Evolutionary conservation across 2,329 filamentous ascomycete species (phyloP), one percentile per base, ranked within the genome.

Genomic region (Scedosporium minutisporum): DNA sequence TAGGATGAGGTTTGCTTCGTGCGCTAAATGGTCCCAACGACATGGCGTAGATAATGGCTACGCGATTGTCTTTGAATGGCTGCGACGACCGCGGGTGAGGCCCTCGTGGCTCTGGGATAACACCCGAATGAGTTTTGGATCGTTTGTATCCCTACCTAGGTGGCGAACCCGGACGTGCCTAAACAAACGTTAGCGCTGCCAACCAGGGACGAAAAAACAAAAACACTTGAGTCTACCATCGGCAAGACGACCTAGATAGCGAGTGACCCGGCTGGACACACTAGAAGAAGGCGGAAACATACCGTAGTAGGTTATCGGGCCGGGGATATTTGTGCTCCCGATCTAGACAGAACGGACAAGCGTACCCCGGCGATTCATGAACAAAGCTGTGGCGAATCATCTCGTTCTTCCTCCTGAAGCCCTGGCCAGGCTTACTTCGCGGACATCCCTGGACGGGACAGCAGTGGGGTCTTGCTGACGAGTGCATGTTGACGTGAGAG

Each of bases 101-200:
- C n/a, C 93, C 73, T 96, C 90, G 2, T 90, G 87, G 60, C 93
- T 82, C 72, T 96, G 92, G 1, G 91, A 83, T 44, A 97, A 83
- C 1, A 97, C 93, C 58, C 93, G 88, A 60, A 92, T 83, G 48
- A 97, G 77, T 62, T 81, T 75, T 0, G 89, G 86, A 69, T 97
- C 93, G 68, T 97, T 92, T 73, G 92, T 93, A 71, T 90, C 87
- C 73, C 91, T 95, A 70, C 97, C 93, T 46, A 87, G 78, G 72
- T 97, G 95, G 72, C 97, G 93, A 51, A 95, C 91, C 62, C 91
- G 86, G 41, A 97, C 93, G 74, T 99, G 95, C 73, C 92, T 96
- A 58, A 38, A 14, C 21, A 27, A 27, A 14, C 42, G 21, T 38
- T 23, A 61, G 6, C 5, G 27, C 6, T 21, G 41, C 21, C 33